Conservation (phyloP, 371 early-diverging fungal genomes). For the Mucor velutinosus region DNA sequence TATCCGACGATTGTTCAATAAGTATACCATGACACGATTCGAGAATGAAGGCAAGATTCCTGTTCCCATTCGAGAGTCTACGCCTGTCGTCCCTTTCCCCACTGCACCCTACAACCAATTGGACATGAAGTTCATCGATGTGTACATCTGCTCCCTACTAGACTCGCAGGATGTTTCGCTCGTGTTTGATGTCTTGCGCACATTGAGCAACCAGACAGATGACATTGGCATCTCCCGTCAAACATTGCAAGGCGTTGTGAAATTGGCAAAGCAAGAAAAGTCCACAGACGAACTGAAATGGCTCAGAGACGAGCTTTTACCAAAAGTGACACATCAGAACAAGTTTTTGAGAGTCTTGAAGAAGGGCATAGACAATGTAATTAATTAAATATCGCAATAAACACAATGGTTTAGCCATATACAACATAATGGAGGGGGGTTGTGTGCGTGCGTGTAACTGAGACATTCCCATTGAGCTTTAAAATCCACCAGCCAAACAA, state of each 20-base stretch:
- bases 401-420: neutral
- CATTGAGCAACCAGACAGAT: constrained; percentile 28
- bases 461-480: constrained; percentile 1
- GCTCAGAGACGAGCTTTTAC: constrained; percentile 13
- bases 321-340: constrained; percentile 13
- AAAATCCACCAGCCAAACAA: neutral
- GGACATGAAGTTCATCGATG: constrained; percentile 46
- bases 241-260: constrained; percentile 9
- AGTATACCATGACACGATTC: constrained; percentile 48
- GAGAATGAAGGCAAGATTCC: constrained; percentile 43
- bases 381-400: neutral
- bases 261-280: constrained; percentile 22
- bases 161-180: constrained; percentile 45
- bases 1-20: constrained; percentile 30
- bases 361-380: constrained; percentile 10
- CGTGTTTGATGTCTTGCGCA: constrained; percentile 42
- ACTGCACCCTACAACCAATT: constrained; percentile 44
- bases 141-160: constrained; percentile 36
- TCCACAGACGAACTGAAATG: constrained; percentile 21
- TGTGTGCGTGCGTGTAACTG: neutral
- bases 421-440: neutral
- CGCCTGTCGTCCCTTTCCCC: constrained; percentile 44
- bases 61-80: constrained; percentile 38
- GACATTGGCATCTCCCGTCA: constrained; percentile 5
- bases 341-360: constrained; percentile 4